Evolutionary conservation across 139 green algal genomes (phyloP).

Genomic region (Tetradesmus obliquus): DNA sequence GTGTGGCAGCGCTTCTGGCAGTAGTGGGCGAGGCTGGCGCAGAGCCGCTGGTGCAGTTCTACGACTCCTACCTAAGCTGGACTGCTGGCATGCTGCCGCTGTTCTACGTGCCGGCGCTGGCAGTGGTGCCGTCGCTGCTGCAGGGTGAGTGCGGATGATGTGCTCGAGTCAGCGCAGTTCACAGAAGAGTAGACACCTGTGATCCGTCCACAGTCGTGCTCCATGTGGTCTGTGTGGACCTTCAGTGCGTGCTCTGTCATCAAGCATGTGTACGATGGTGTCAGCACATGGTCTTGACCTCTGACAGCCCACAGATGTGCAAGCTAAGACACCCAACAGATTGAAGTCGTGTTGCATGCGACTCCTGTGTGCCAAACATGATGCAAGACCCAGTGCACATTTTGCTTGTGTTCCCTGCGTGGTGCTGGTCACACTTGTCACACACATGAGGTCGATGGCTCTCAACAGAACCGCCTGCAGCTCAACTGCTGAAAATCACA

Average conservation of each 20-base stretch:
- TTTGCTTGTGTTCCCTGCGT: too few species aligned
- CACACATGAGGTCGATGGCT: too few species aligned
- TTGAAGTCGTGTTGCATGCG: not conserved
- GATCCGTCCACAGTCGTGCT: too few species aligned
- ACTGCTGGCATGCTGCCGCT: constrained; percentile 4
- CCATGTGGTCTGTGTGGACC: too few species aligned
- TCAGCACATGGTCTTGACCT: too few species aligned
- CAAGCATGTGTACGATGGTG: too few species aligned
- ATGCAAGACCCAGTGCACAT: not conserved
- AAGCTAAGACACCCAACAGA: not conserved
- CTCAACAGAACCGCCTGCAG: too few species aligned
- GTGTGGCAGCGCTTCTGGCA: not conserved
- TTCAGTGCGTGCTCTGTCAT: too few species aligned
- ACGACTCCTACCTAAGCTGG: constrained; percentile 2
- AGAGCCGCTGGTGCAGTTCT: not conserved
- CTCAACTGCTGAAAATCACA: too few species aligned
- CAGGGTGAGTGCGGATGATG: not conserved
- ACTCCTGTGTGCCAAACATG: not conserved
- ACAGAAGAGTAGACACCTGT: too few species aligned
- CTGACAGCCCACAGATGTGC: not conserved
- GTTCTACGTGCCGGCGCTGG: constrained; percentile 4
- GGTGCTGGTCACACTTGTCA: too few species aligned
- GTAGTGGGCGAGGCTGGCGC: not conserved
- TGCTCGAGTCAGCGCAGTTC: not conserved
- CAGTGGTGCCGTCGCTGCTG: constrained; percentile 3